phyloP scores from a whole-genome alignment of 352 stramenopile genomes.

The Globisporangium irregulare region DNA sequence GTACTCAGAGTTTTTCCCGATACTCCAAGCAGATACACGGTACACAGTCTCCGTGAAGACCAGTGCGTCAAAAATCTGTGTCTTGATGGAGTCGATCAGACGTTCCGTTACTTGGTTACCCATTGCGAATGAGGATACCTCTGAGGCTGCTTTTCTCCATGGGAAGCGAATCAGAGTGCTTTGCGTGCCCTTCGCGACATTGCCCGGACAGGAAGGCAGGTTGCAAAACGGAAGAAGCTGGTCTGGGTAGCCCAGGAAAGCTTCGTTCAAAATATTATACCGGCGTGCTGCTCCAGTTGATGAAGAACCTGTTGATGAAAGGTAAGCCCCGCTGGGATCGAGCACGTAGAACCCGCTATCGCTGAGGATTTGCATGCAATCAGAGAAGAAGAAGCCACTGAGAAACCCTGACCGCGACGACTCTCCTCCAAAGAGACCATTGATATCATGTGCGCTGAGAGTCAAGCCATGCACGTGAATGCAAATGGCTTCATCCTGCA shows the following conservation, averaged over 20 bases:
- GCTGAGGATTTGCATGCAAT: constrained; percentile 80
- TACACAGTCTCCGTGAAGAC: constrained; percentile 70
- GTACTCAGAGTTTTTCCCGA: constrained; percentile 68
- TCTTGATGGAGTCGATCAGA: constrained; percentile 41
- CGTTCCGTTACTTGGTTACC: constrained; percentile 24
- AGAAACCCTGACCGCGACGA: constrained; percentile 52
- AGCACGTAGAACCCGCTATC: constrained; percentile 73
- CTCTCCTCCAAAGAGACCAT: constrained; percentile 45
- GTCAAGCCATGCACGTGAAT: constrained; percentile 66
- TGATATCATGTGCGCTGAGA: constrained; percentile 50
- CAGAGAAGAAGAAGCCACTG: constrained; percentile 57
- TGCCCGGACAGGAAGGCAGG: constrained; percentile 58
- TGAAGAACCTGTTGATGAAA: constrained; percentile 17
- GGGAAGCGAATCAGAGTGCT: constrained; percentile 75
- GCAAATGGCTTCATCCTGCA: constrained; percentile 69
- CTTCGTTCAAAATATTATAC: constrained; percentile 58
- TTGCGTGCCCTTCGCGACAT: constrained; percentile 39
- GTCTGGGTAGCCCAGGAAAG: constrained; percentile 69
- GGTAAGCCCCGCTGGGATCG: constrained; percentile 57
- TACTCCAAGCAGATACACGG: constrained; percentile 57
- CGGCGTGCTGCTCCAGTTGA: constrained; percentile 31
- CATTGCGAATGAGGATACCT: constrained; percentile 37
- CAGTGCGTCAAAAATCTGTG: constrained; percentile 48
- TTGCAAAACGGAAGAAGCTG: constrained; percentile 71
- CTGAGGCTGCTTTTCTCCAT: constrained; percentile 45